Percentiles rank a stretch among this genome's conserved stretches.
phyloP scores from a whole-genome alignment of 139 green algal species.

The Microglena sp. region DNA sequence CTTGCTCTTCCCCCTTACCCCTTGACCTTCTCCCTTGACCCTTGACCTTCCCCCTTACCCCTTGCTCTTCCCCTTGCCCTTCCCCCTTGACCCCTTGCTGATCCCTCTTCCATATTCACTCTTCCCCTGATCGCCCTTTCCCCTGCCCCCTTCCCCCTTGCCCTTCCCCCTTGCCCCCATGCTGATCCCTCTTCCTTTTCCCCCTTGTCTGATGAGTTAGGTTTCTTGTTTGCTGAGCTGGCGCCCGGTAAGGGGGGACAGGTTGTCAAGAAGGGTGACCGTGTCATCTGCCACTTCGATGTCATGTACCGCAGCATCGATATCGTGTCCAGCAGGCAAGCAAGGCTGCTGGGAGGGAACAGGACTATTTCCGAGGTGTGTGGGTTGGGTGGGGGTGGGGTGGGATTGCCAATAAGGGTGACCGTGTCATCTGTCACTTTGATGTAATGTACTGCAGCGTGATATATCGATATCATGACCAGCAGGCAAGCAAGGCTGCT shows the following conservation, averaged over 20 bases:
- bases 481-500: conserved; percentile 66
- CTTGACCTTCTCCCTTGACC: no score
- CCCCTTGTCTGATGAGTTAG: no score
- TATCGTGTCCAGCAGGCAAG: conserved; percentile 71
- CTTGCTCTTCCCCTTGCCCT: neutral
- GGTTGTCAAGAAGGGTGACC: neutral
- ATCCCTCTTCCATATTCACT: neutral
- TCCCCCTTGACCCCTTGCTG: neutral
- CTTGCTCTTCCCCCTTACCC: neutral
- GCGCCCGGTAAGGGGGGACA: neutral
- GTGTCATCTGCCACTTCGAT: conserved; percentile 68
- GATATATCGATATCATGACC: conserved; percentile 83
- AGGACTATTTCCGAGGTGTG: conserved; percentile 76
- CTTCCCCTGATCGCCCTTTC: neutral
- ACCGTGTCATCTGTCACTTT: conserved; percentile 52
- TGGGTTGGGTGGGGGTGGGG: neutral
- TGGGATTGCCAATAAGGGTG: neutral
- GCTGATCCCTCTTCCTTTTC: no score
- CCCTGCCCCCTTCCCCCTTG: neutral
- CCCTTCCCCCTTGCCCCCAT: neutral
- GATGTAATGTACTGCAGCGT: conserved; percentile 72
- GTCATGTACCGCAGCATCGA: conserved; percentile 71
- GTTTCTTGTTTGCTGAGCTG: neutral
- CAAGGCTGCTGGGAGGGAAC: conserved; percentile 82
- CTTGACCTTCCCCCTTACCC: neutral